Base-by-base conservation (phyloP, 139 green algal genomes). In the Auxenochlorella pyrenoidosa region DNA sequence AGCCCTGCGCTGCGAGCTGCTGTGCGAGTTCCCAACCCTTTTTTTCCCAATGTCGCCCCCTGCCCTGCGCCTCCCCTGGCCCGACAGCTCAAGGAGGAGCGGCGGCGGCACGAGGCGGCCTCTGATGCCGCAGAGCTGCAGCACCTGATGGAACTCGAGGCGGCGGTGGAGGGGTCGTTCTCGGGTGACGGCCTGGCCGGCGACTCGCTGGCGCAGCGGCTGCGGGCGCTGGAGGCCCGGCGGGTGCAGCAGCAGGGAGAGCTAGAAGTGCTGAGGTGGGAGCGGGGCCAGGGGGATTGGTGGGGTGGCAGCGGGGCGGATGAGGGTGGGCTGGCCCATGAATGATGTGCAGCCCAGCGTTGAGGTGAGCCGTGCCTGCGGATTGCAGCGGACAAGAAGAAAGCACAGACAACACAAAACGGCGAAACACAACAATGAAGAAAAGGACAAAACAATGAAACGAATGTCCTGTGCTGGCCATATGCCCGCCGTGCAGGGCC, bases 81-180 rank as follows among this genome's bases (percentile, higher is more conserved):
- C 1, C 36, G 5, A 22, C 79, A 87, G 82, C 70, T 87, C 5
- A 21, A 28, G 47, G 44, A 54, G n/a, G 43, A 47, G 76, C 60
- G 85, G 40, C 44, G n/a, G 43, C 41, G 30, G 76, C 38, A 58
- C 21, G 85, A 84, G 76, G 60, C 65, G 6, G 12, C 75, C 15
- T 18, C 47, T 6, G 75, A 88, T 43, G 34, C 41, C 0, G 26
- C 18, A 0, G 85, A 88, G 85, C 85, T 88, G 63, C 43, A 41
- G 34, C 76, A 88, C 85, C 63, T 88, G n/a, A 65, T 70, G 44
- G 85, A 88, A 63, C 75, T 88, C 43, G 85, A 88, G 60, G 75
- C 73, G 2, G 75, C 84, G 40, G 73, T 84, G 75, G 84, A 83
- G 16, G 59, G 59, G 18, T 28, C 68, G n/a, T 41, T 41, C n/a